These are phyloP conservation scores for Hylodesmum podocarpum DNA, from an alignment of 306 rosid genomes.

Conservation along the genomic window DNA sequence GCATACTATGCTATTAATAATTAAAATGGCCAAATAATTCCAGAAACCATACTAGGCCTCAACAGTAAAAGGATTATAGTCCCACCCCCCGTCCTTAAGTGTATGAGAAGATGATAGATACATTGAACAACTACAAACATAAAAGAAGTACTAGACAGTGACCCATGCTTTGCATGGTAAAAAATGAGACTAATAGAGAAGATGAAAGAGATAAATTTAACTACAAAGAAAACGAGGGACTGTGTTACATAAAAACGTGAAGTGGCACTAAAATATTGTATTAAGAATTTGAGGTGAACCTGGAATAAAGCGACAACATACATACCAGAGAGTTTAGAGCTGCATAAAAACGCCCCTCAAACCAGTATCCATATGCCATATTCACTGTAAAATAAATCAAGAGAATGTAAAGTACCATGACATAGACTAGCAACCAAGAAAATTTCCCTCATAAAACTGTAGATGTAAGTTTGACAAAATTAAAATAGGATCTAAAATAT, in stretches of 20 bases:
- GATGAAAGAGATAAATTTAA: too few relatives aligned
- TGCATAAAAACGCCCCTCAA: slow-evolving; percentile 63
- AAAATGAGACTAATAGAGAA: too few relatives aligned
- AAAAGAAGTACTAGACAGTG: too few relatives aligned
- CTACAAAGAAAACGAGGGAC: too few relatives aligned
- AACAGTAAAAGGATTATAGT: not conserved
- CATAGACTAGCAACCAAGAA: not conserved
- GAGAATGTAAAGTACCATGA: slow-evolving; percentile 2
- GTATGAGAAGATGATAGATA: not conserved
- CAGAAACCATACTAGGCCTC: not conserved
- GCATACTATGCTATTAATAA: not conserved
- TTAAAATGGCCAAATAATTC: not conserved
- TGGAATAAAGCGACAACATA: slow-evolving; percentile 17
- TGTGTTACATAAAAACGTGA: too few relatives aligned
- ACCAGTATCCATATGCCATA: slow-evolving; percentile 86
- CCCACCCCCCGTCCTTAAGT: not conserved
- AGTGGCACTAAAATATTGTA: not conserved
- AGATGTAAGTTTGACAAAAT: not conserved
- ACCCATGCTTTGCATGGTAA: too few relatives aligned
- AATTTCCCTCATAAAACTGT: not conserved
- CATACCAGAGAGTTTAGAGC: slow-evolving; percentile 80
- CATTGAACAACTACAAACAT: not conserved
- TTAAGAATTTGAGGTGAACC: slow-evolving; percentile 24
- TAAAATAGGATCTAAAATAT: not conserved
- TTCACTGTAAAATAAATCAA: slow-evolving; percentile 63